A percentile compares a stretch with the other conserved stretches of the same genome.
These are phyloP conservation scores for Posidonia australis DNA, from an alignment of 106 monocot genomes.

Conservation along the genomic window DNA sequence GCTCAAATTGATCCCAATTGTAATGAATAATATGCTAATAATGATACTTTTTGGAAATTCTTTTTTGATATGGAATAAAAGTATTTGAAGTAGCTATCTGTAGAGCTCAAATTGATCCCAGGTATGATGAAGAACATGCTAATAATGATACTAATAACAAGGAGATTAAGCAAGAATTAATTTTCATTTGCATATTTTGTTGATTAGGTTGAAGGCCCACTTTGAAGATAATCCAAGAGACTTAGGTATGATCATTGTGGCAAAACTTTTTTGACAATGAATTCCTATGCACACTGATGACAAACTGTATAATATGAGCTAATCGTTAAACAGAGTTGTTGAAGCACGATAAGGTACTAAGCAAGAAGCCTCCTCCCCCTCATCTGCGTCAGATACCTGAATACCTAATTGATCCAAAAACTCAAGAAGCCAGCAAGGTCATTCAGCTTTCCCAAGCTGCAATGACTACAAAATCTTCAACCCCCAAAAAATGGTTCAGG, in stretches of 20 bases:
- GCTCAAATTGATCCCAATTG: too few species aligned
- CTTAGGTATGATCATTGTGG: slow-evolving; percentile 36
- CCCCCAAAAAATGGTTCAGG: slow-evolving; percentile 20
- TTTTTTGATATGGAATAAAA: too few species aligned
- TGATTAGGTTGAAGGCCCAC: slow-evolving; percentile 69
- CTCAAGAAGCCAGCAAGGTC: slow-evolving; percentile 59
- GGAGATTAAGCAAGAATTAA: too few species aligned
- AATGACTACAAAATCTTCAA: slow-evolving; percentile 37
- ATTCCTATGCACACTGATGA: neutral
- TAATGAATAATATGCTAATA: too few species aligned
- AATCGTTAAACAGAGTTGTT: slow-evolving; percentile 42
- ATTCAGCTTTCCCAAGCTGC: slow-evolving; percentile 77
- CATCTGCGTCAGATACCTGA: slow-evolving; percentile 76
- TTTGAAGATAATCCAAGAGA: slow-evolving; percentile 83
- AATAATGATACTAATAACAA: too few species aligned
- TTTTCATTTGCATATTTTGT: neutral
- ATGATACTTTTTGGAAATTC: too few species aligned
- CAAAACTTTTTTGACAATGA: neutral
- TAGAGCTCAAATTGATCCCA: too few species aligned
- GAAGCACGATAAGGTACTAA: slow-evolving; percentile 82
- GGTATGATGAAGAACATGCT: too few species aligned
- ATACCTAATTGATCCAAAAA: slow-evolving; percentile 53
- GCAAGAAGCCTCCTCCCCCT: slow-evolving; percentile 53
- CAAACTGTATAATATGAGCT: neutral
- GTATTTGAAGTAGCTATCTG: too few species aligned